phyloP scores from a whole-genome alignment of 1,284 basidiomycete species.

The Anthracocystis panici-leucophaei region DNA sequence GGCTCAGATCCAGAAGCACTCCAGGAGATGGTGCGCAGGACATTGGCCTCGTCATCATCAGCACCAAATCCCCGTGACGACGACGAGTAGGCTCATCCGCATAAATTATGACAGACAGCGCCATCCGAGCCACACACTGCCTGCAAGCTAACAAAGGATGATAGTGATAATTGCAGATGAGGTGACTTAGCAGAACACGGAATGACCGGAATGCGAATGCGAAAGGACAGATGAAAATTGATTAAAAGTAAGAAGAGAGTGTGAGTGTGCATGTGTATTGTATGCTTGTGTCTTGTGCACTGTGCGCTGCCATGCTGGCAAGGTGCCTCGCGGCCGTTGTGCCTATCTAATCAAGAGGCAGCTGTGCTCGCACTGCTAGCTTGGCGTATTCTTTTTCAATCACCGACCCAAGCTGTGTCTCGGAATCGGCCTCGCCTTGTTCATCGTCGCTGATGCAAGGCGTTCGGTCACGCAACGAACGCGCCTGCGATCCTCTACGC shows the following conservation, averaged over 20 bases:
- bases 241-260: neutral
- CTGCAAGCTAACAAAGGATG: neutral
- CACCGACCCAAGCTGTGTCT: constrained; percentile 34
- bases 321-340: neutral
- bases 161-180: constrained; percentile 22
- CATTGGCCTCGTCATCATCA: constrained; percentile 35
- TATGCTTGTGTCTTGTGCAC: neutral
- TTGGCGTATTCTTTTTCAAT: constrained; percentile 43
- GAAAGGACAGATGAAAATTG: constrained; percentile 4
- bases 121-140: neutral
- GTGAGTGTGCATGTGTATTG: constrained; percentile 3
- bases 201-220: constrained; percentile 14
- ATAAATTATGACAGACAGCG: neutral
- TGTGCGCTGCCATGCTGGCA: neutral
- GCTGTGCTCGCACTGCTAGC: constrained; percentile 35
- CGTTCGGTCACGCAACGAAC: neutral
- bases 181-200: constrained; percentile 8
- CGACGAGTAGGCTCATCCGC: constrained; percentile 9
- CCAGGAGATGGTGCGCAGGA: constrained; percentile 52
- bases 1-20: constrained; percentile 51
- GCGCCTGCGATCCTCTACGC: constrained; percentile 14
- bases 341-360: constrained; percentile 24
- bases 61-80: constrained; percentile 10
- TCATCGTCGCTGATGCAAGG: constrained; percentile 17
- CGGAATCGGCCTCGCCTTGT: constrained; percentile 13